phyloP scores from a whole-genome alignment of 164 flowering plant species.

The Akebia trifoliata region DNA sequence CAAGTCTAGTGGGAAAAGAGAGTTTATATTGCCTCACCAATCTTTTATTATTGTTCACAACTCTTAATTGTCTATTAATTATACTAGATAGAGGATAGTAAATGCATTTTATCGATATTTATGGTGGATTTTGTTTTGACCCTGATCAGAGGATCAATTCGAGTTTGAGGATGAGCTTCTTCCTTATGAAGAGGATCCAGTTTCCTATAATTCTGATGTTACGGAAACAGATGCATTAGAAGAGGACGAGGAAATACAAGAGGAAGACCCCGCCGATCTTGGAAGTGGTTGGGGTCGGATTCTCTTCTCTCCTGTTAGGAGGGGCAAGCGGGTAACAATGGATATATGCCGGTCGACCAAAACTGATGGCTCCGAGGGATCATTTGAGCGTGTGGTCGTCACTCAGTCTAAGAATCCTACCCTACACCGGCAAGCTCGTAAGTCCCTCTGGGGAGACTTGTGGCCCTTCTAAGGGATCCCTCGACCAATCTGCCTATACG shows the following conservation, averaged over 20 bases:
- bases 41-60: too few relatives aligned
- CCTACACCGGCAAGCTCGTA: constrained; percentile 69
- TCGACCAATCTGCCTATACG: background rate
- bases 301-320: constrained; percentile 38
- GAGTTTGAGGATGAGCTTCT: constrained; percentile 17
- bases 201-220: constrained; percentile 19
- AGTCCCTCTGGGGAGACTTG: constrained; percentile 87
- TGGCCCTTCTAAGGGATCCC: constrained; percentile 58
- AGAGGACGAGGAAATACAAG: constrained; percentile 11
- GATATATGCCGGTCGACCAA: constrained; percentile 69
- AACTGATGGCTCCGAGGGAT: constrained; percentile 71
- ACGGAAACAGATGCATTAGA: constrained; percentile 16
- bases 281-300: constrained; percentile 90
- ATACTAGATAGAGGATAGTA: too few relatives aligned
- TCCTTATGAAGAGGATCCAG: constrained; percentile 17
- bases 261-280: constrained; percentile 36
- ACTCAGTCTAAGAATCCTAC: constrained; percentile 69
- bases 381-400: constrained; percentile 59
- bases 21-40: too few relatives aligned
- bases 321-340: constrained; percentile 69
- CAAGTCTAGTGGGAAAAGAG: too few relatives aligned
- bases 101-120: too few relatives aligned
- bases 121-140: constrained; percentile 1
- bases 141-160: constrained; percentile 25
- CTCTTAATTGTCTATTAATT: too few relatives aligned